Base-by-base conservation (phyloP, 768 basidiomycete species). In the Tricholoma furcatifolium region DNA sequence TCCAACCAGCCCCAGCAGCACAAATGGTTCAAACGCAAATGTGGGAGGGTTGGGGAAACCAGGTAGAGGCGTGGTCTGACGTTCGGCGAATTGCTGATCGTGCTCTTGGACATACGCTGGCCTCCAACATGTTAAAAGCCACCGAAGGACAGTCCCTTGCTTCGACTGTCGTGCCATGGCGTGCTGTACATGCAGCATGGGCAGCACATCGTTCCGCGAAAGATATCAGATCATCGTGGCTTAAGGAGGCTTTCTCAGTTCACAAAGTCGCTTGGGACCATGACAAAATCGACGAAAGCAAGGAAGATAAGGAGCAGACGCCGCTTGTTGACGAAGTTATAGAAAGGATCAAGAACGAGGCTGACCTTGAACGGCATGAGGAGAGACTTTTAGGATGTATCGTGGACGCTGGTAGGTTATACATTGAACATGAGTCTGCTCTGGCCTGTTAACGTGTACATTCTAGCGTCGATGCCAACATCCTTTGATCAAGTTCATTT, bases 401-500 rank as follows among this genome's bases (percentile, higher is more conserved):
- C 54, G 90, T 98, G 20, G 87, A 98, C 68, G 68, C 91, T 30
- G 75, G 87, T 85, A 67, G 65, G 79, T 62, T 60, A 45, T n/a
- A 38, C 43, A 34, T 15, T 18, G 2, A 32, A 4, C 3, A 8
- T 12, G 2, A 18, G 7, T 2, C 44, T 60, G 21, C n/a, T 53
- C 30, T 39, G 38, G 54, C 35, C 60, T 38, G 51, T 58, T 40
- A 47, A 45, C 38, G 55, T 43, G 47, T 20, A 52, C 27, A 17
- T 46, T 43, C 6, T 53, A 91, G 90, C 68, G 23, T 75, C 87
- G 0, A 84, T 93, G 73, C 80, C 86, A 11, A 95, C 93, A 7
- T 84, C 89, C 0, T 97, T 96, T 67, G 77, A 75, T 47, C 88
- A 94, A 58, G 93, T 97, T 21, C 92, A 95, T 66, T 78, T 98